Evolutionary conservation across 352 stramenopile genomes (phyloP), one percentile per base, ranked within the genome.

Genomic region (Aphanomyces astaci): DNA sequence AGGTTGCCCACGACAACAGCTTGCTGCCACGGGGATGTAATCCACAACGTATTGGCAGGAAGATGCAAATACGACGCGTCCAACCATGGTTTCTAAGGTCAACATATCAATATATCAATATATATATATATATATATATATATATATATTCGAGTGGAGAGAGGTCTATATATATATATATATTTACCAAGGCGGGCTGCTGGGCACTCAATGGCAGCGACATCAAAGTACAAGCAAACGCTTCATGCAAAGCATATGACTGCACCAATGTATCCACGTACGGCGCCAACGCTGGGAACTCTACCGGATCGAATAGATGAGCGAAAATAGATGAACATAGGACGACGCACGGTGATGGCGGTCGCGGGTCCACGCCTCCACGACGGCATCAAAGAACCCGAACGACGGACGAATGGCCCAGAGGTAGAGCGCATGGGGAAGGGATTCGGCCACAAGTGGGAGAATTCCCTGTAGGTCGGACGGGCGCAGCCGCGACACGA

Each of bases 1-100:
- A 71, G 51, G 39, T 71, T 71, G 31, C 64, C 64, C 3, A 66
- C 36, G 19, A 64, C 40, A n/a, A 67, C 55, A 5, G 64, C 64
- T 3, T 54, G 52, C 15, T 71, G 30, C 3, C 25, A 11, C 22
- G 36, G 9, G 3, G 39, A 32, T 4, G 0, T 7, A 17, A 25
- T 1, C 60, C 60, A 66, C 27, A 22, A 19, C 27, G 40, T 43
- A 17, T 39, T 13, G 27, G 11, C 30, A 66, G 48, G 24, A 13
- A 48, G 4, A 30, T 31, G 30, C 33, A 56, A 57, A 11, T 32
- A 15, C 32, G 43, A 7, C 2, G 5, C 11, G 15, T 66, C 60
- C 1, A 66, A 25, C 60, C 60, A 66, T 7, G 45, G 0, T 66
- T 57, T 66, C 60, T 66, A 66, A 7, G 17, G 39, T 46, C 9